A percentile compares a stretch with the other conserved stretches of the same genome.
These are phyloP conservation scores for Colletotrichum musae DNA, from an alignment of 2,329 filamentous ascomycete genomes.

Conservation along the genomic window DNA sequence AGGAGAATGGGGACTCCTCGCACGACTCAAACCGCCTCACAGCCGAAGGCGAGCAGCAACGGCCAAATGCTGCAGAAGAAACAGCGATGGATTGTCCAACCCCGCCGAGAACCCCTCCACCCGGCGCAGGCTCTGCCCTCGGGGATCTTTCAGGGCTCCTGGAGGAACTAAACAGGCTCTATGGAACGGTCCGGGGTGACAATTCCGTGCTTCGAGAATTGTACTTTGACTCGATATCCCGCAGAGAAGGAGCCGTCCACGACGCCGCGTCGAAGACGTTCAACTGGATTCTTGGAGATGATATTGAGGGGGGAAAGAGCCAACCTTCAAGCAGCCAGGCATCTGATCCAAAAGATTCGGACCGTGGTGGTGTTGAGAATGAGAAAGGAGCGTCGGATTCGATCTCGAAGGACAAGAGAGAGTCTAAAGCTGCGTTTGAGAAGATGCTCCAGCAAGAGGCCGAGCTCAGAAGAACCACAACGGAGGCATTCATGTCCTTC, in stretches of 20 bases:
- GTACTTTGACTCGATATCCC: not conserved
- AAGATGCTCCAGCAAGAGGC: not conserved
- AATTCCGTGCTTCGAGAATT: not conserved
- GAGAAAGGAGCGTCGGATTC: too few relatives aligned
- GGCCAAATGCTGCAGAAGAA: not conserved
- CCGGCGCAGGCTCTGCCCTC: not conserved
- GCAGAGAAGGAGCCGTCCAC: not conserved
- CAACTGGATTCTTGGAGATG: not conserved
- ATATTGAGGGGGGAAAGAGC: not conserved
- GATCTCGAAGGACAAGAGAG: too few relatives aligned
- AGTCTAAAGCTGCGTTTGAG: not conserved
- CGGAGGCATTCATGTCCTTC: constrained; percentile 6
- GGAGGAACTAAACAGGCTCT: not conserved
- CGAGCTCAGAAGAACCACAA: not conserved
- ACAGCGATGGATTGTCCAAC: not conserved
- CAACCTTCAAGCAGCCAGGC: too few relatives aligned
- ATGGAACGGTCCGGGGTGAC: not conserved
- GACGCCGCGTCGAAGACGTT: not conserved
- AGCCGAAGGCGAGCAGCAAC: too few relatives aligned
- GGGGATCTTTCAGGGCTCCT: not conserved
- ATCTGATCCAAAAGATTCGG: too few relatives aligned
- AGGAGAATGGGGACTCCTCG: too few relatives aligned
- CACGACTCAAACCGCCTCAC: too few relatives aligned
- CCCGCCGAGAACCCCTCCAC: not conserved
- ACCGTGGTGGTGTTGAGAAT: too few relatives aligned